Conservation (phyloP, 257 asterid genomes). For the Solanum ossicruentum region DNA sequence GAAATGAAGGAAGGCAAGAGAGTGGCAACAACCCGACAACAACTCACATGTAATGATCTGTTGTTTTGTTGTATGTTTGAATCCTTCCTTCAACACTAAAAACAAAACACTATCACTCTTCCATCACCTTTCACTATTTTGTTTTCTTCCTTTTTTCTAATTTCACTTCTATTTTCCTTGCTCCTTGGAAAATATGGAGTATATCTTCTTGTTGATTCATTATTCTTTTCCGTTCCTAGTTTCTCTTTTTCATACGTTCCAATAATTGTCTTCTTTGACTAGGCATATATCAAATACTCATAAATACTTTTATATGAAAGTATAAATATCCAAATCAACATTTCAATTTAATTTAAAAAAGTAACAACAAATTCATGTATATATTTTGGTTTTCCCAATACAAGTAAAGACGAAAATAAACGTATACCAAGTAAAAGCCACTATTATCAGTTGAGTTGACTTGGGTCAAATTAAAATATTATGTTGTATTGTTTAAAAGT, state of each 20-base stretch:
- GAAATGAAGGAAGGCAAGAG: neutral
- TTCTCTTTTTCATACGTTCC: neutral
- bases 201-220: neutral
- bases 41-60: constrained; percentile 7
- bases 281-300: neutral
- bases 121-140: neutral
- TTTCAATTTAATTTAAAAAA: neutral
- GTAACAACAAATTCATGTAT: neutral
- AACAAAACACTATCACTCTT: neutral
- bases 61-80: neutral
- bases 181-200: neutral
- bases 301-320: neutral
- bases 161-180: neutral
- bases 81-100: neutral
- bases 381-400: neutral
- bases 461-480: neutral
- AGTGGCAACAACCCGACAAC: constrained; percentile 19
- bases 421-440: neutral
- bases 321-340: neutral
- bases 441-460: neutral
- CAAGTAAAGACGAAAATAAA: neutral
- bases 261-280: neutral
- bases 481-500: neutral
- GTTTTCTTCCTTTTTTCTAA: neutral
- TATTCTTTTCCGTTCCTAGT: too few species aligned